Conservation (phyloP, 1,284 basidiomycete genomes). For the Sphaerobolus stellatus region DNA sequence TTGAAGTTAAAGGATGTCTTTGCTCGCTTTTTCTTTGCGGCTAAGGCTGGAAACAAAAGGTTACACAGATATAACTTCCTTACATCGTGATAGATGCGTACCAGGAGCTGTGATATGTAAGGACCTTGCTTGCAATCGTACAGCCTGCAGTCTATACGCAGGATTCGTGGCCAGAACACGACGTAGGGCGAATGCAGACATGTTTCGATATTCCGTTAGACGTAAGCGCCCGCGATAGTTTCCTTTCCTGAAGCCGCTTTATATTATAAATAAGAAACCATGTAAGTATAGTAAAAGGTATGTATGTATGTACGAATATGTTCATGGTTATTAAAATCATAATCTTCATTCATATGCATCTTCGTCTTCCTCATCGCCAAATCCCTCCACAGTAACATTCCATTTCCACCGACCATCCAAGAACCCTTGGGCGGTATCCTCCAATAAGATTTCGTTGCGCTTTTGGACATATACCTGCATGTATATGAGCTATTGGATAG, state of each 20-base stretch:
- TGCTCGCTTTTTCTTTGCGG: too few species aligned
- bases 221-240: neutral
- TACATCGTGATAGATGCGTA: too few species aligned
- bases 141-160: neutral
- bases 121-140: neutral
- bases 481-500: neutral
- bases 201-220: neutral
- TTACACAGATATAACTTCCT: too few species aligned
- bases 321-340: too few species aligned
- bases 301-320: neutral
- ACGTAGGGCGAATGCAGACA: neutral
- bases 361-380: slow-evolving; percentile 27
- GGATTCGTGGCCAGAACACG: neutral
- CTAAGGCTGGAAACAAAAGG: too few species aligned
- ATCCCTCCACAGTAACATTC: slow-evolving; percentile 68
- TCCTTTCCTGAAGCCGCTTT: neutral
- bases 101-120: neutral
- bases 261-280: neutral
- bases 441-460: slow-evolving; percentile 90
- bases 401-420: slow-evolving; percentile 82
- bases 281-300: neutral
- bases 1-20: too few species aligned
- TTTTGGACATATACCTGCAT: slow-evolving; percentile 91
- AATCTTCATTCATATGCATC: neutral
- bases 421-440: slow-evolving; percentile 92